Evolutionary conservation across 148 eudicot genomes (phyloP).

Genomic region (Vaccinium macrocarpon): DNA sequence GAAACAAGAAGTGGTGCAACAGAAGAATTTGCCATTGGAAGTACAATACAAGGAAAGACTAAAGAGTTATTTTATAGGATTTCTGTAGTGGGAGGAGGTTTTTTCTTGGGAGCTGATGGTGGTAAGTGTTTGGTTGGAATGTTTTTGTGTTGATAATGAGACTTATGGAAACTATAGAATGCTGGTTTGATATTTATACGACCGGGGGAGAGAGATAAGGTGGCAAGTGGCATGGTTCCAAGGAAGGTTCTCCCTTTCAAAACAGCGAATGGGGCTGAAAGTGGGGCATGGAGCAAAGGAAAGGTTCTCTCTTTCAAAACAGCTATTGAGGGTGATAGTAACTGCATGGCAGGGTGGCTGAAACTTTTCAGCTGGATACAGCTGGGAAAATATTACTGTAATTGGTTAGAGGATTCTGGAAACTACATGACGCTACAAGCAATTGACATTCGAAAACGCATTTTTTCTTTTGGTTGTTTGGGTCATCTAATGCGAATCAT

Average conservation of each 20-base stretch:
- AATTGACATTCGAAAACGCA: background rate
- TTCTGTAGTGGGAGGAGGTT: background rate
- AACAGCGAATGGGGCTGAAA: background rate
- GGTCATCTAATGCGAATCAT: background rate
- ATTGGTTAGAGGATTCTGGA: background rate
- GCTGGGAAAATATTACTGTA: conserved; percentile 6
- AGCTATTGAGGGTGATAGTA: background rate
- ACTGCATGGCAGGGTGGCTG: background rate
- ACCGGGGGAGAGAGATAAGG: background rate
- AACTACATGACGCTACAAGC: background rate
- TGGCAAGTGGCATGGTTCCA: background rate
- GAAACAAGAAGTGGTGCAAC: background rate
- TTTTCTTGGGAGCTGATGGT: background rate
- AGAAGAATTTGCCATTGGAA: conserved; percentile 19
- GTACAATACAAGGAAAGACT: background rate
- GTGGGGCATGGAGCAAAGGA: background rate
- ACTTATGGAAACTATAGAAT: background rate
- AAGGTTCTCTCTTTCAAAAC: background rate
- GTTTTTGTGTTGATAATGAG: background rate
- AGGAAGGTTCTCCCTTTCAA: conserved; percentile 2
- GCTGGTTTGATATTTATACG: background rate
- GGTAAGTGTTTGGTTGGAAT: background rate
- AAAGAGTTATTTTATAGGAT: background rate
- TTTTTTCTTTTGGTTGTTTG: background rate
- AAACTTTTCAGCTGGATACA: conserved; percentile 27